phyloP scores from a whole-genome alignment of 805 yeast species.

The Zygoascus biomembranicola region DNA sequence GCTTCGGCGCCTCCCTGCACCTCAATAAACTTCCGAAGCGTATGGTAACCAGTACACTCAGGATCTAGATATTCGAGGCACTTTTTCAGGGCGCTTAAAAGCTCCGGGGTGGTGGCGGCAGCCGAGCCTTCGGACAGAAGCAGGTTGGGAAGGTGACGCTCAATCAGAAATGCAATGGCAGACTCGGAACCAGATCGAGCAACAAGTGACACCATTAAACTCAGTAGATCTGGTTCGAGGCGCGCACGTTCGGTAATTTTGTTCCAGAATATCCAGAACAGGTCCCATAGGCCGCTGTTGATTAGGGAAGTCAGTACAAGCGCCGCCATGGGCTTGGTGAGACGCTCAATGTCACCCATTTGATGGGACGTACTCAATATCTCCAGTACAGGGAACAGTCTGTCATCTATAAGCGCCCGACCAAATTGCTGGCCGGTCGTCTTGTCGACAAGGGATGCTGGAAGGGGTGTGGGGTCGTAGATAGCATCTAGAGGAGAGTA shows the following conservation, averaged over 20 bases:
- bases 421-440: not conserved
- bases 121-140: not conserved
- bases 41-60: conserved; percentile 7
- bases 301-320: conserved; percentile 24
- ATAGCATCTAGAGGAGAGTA: conserved; percentile 18
- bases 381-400: conserved; percentile 8
- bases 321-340: conserved; percentile 10
- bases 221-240: conserved; percentile 16
- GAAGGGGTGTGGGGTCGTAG: conserved; percentile 14
- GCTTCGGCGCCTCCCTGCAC: not conserved
- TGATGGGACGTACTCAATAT: conserved; percentile 4
- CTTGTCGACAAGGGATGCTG: conserved; percentile 2
- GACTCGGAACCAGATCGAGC: conserved; percentile 22
- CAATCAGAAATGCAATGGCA: conserved; percentile 19
- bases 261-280: conserved; percentile 27
- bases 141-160: conserved; percentile 17
- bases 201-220: conserved; percentile 22
- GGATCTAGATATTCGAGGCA: conserved; percentile 21
- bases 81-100: not conserved
- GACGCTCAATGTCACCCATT: not conserved
- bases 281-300: conserved; percentile 19
- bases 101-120: not conserved
- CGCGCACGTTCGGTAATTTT: conserved; percentile 11
- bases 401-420: conserved; percentile 17
- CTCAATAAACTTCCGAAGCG: conserved; percentile 12